Evolutionary conservation across 2,329 filamentous ascomycete genomes (phyloP), one percentile per base, ranked within the genome.

Genomic region (Colletotrichum lini): DNA sequence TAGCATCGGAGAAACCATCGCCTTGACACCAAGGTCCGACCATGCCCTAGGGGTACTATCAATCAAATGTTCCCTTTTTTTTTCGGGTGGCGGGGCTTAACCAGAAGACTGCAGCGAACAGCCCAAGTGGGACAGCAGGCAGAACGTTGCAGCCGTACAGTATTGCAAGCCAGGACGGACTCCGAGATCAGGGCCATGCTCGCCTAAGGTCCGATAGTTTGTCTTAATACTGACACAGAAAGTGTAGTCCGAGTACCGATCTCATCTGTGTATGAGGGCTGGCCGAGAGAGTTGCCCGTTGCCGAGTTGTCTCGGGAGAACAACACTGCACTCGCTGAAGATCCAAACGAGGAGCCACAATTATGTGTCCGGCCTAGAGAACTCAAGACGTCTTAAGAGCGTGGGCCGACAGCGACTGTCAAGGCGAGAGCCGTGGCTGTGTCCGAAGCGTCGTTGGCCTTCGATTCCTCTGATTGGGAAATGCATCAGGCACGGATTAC

Each of bases 371-470:
- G 23, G 45, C 21, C 15, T 35, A 12, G 18, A 23, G n/a, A 57
- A 50, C 60, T 45, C 57, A 45, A 52, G 44, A 68, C 60, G n/a
- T 44, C 21, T 12, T 15, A n/a, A 35, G 35, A 30, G 9, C 40
- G 62, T 58, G 60, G 45, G 38, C 66, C 50, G 52, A 53, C 52
- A 42, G n/a, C n/a, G 26, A 40, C 23, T 2, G 16, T 13, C 21
- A 40, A 21, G 23, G 30, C 30, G 18, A 8, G 8, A 56, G 35
- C 30, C 45, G 7, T 44, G 23, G 65, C 30, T 23, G 21, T 65
- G 38, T n/a, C 52, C 38, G 38, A 44, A 16, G 30, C 45, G 16
- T 58, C n/a, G 38, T 57, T 3, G 10, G 7, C 5, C 35, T 21
- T 53, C 15, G 18, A 53, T 44, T 21, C 9, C 38, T 40, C 38